Base-by-base conservation (phyloP, 1,284 basidiomycete genomes). In the Xanthoconium separans region DNA sequence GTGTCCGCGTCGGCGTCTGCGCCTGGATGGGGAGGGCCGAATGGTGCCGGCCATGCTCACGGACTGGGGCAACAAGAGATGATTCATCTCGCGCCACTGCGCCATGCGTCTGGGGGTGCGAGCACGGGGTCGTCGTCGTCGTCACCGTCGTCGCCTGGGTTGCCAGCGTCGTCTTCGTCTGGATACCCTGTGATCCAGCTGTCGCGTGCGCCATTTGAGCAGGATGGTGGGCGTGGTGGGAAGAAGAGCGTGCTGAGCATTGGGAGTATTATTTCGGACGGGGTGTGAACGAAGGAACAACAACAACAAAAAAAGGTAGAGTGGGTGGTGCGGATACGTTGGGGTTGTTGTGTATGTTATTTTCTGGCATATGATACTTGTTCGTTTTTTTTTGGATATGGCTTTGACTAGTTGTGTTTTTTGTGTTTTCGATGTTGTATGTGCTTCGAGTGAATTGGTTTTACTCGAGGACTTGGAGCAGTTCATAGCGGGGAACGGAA, bases 181-280 rank as follows among this genome's bases (percentile, higher is more conserved):
- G 63, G 65, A 27, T 71, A 73, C 36, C 60, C 73, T 0, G 27
- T 73, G 42, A 70, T 75, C 7, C 70, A 71, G 30, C 59, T 72
- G 20, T 65, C 62, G 44, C 64, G 63, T 44, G 68, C 60, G 22
- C 65, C 61, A 44, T 59, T 65, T 41, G 63, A 63, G 53, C 61
- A 68, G 61, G 65, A 73, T 44, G 61, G 60, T 59, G 63, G 71
- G 46, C 68, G 64, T 2, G 45, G 61, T 3, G 61, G 58, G 2
- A 84, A 84, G 75, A 83, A 80, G 71, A 88, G 86, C 59, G 80
- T 80, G 59, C 65, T 89, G 74, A 87, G 83, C 61, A 89, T 89
- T 58, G 83, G 85, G 59, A 87, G 80, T 63, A 89, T 89, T 58
- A 84, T 88, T 56, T 81, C 82, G 45, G 82, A 66, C 0, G 64